phyloP scores from a whole-genome alignment of 1,284 basidiomycete genomes.

The Neotropicomus parvogracilis region DNA sequence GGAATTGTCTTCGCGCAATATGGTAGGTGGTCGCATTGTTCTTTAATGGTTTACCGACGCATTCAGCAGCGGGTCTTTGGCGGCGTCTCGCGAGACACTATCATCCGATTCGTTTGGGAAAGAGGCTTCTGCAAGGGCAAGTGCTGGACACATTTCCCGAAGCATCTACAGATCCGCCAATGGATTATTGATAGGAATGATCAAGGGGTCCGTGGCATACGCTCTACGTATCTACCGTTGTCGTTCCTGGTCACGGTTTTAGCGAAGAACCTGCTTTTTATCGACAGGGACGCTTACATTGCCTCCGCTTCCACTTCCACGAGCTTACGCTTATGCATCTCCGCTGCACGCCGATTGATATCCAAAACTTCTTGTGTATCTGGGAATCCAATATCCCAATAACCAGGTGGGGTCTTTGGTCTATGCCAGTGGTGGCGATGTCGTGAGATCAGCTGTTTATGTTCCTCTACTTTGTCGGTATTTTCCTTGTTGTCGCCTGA shows the following conservation, averaged over 20 bases:
- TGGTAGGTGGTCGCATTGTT: slow-evolving; percentile 26
- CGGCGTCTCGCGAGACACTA: slow-evolving; percentile 30
- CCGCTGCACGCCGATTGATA: slow-evolving; percentile 70
- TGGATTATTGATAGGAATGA: slow-evolving; percentile 5
- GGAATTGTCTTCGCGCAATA: slow-evolving; percentile 38
- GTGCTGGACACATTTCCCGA: slow-evolving; percentile 32
- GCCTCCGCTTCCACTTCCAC: slow-evolving; percentile 55
- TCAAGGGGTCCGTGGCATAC: slow-evolving; percentile 17
- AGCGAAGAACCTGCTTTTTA: not conserved
- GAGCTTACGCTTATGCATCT: slow-evolving; percentile 65
- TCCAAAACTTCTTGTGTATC: slow-evolving; percentile 72
- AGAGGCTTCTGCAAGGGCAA: slow-evolving; percentile 25
- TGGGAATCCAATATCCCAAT: slow-evolving; percentile 88
- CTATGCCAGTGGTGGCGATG: slow-evolving; percentile 74
- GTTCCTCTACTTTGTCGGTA: slow-evolving; percentile 43
- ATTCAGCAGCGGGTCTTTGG: slow-evolving; percentile 29
- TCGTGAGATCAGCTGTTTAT: slow-evolving; percentile 74
- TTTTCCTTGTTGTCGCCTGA: slow-evolving; percentile 24
- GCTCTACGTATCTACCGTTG: slow-evolving; percentile 30
- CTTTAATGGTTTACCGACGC: not conserved
- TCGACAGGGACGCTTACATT: slow-evolving; percentile 34
- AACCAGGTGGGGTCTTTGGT: slow-evolving; percentile 77
- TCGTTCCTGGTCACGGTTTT: slow-evolving; percentile 17
- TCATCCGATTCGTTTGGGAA: slow-evolving; percentile 33
- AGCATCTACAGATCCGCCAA: slow-evolving; percentile 8